Conservation (phyloP, 257 asterid species). For the Ehretia macrophylla region DNA sequence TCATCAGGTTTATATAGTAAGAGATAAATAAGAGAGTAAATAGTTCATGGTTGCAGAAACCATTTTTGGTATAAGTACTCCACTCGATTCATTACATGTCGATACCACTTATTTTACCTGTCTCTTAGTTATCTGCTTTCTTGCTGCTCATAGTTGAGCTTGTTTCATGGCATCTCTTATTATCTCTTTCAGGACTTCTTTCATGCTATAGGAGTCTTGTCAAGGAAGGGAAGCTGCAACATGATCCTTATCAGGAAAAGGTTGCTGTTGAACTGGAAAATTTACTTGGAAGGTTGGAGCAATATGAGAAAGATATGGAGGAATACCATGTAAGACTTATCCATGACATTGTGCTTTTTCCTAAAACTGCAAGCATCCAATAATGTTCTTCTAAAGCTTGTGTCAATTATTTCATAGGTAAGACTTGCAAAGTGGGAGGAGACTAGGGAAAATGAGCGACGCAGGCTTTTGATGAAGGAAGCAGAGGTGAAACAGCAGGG, state of each 20-base stretch:
- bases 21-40: too few relatives aligned
- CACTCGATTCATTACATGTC: too few relatives aligned
- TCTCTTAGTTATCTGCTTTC: background rate
- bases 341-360: slow-evolving; percentile 3
- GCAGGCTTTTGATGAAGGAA: slow-evolving; percentile 70
- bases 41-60: too few relatives aligned
- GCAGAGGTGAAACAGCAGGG: slow-evolving; percentile 71
- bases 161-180: slow-evolving; percentile 20
- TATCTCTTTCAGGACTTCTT: slow-evolving; percentile 60
- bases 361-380: background rate
- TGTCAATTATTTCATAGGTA: slow-evolving; percentile 29
- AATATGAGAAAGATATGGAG: slow-evolving; percentile 87
- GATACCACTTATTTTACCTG: background rate
- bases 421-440: slow-evolving; percentile 82
- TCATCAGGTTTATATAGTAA: too few relatives aligned
- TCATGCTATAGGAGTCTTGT: slow-evolving; percentile 72
- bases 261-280: slow-evolving; percentile 76
- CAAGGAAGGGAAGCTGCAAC: slow-evolving; percentile 74
- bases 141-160: slow-evolving; percentile 5
- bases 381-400: slow-evolving; percentile 14
- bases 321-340: slow-evolving; percentile 66
- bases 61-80: too few relatives aligned
- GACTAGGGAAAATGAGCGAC: slow-evolving; percentile 58
- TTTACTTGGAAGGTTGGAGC: slow-evolving; percentile 70
- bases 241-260: slow-evolving; percentile 85